Conservation (phyloP, 768 basidiomycete genomes). For the Russula earlei region DNA sequence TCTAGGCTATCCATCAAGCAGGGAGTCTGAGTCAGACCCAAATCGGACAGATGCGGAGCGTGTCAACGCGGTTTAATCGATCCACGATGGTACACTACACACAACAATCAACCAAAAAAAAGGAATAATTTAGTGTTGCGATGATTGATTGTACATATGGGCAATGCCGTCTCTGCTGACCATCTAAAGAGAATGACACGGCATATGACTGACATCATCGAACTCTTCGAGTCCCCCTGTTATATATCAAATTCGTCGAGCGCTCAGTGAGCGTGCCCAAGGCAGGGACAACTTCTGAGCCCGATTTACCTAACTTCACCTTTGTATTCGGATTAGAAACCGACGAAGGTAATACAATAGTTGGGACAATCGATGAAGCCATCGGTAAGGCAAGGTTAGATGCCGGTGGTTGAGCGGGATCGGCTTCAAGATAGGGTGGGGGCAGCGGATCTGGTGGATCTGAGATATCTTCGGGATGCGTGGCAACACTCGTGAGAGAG, state of each 20-base stretch:
- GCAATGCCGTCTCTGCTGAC: background rate
- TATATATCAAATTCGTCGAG: slow-evolving; percentile 27
- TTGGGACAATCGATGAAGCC: slow-evolving; percentile 5
- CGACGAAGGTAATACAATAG: slow-evolving; percentile 11
- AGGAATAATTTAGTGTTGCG: background rate
- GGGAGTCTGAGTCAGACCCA: background rate
- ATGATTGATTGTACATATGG: background rate
- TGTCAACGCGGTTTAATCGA: no score
- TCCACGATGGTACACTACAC: no score
- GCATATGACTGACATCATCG: no score
- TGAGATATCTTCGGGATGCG: background rate
- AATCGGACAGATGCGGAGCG: background rate
- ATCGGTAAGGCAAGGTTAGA: slow-evolving; percentile 1
- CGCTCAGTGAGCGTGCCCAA: slow-evolving; percentile 29
- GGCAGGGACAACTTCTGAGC: slow-evolving; percentile 3
- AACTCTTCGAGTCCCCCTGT: slow-evolving; percentile 16
- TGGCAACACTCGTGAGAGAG: background rate
- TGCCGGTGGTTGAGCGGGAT: background rate
- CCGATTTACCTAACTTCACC: slow-evolving; percentile 21
- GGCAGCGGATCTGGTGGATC: slow-evolving; percentile 1
- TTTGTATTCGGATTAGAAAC: slow-evolving; percentile 20
- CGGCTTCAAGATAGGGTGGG: slow-evolving; percentile 12
- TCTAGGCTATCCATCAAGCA: background rate
- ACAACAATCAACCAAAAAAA: background rate
- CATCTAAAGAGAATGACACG: background rate